Conservation (phyloP, 176 grass and related monocot species). For the Eragrostis curvula region DNA sequence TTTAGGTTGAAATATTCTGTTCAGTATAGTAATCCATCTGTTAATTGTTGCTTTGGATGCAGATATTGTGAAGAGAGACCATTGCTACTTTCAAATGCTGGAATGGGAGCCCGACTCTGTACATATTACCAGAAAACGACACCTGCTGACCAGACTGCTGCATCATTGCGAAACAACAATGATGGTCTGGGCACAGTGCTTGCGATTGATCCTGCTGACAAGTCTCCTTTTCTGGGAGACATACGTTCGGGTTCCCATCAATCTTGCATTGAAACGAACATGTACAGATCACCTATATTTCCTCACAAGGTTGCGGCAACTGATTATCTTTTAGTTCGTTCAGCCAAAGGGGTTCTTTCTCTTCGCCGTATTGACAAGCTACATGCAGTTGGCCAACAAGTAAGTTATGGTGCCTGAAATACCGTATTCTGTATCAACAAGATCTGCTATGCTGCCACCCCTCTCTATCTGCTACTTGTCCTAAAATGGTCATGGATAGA, state of each 20-base stretch:
- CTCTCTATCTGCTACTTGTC: conserved; percentile 12
- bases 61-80: conserved; percentile 99
- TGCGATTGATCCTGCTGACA: conserved; percentile 83
- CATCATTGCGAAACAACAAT: conserved; percentile 62
- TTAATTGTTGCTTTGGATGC: conserved; percentile 32
- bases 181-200: conserved; percentile 77
- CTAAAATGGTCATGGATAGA: background rate
- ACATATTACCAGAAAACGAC: conserved; percentile 95
- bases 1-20: conserved; percentile 5
- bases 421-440: conserved; percentile 21
- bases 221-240: conserved; percentile 93
- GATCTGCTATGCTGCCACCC: conserved; percentile 13
- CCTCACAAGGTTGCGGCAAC: conserved; percentile 75
- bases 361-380: conserved; percentile 82
- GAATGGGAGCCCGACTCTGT: conserved; percentile 95
- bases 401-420: conserved; percentile 45
- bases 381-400: conserved; percentile 91
- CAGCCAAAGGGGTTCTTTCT: conserved; percentile 83
- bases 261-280: conserved; percentile 88
- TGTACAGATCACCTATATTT: conserved; percentile 94
- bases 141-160: conserved; percentile 66
- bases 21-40: conserved; percentile 21
- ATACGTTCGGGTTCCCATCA: conserved; percentile 72
- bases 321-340: conserved; percentile 96
- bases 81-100: conserved; percentile 82